A percentile compares a stretch with the other conserved stretches of the same genome.
These are phyloP conservation scores for Colletotrichum coccodes DNA, from an alignment of 2,329 filamentous ascomycete species.

Conservation along the genomic window DNA sequence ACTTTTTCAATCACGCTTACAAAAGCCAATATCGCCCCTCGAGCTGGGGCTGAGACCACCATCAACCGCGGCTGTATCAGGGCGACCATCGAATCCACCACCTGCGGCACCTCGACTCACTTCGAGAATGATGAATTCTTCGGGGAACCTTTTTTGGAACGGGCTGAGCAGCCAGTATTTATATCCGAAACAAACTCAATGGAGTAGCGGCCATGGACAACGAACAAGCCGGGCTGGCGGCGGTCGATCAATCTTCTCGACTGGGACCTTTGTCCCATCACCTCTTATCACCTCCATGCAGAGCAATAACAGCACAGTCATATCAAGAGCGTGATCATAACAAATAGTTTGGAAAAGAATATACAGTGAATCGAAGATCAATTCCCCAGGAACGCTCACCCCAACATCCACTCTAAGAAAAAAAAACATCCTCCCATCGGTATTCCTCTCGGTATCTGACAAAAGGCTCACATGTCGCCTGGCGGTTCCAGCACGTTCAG, in stretches of 20 bases:
- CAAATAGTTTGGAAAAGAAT: constrained; percentile 5
- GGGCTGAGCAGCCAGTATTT: too few relatives aligned
- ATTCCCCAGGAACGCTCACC: constrained; percentile 14
- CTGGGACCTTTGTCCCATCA: too few relatives aligned
- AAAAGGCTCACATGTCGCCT: not conserved
- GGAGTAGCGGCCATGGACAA: too few relatives aligned
- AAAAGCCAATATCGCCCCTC: not conserved
- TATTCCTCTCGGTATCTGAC: not conserved
- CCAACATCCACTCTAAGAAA: constrained; percentile 4
- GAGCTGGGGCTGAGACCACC: too few relatives aligned
- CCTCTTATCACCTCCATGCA: too few relatives aligned
- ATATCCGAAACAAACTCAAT: too few relatives aligned
- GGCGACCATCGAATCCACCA: constrained; percentile 1
- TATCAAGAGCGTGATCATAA: not conserved
- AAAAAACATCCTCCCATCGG: not conserved
- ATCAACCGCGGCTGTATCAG: not conserved
- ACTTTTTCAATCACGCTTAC: not conserved
- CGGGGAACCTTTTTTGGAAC: too few relatives aligned
- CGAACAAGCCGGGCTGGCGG: too few relatives aligned
- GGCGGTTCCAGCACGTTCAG: not conserved
- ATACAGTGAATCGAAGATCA: constrained; percentile 21
- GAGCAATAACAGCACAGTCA: too few relatives aligned
- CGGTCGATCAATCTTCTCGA: too few relatives aligned
- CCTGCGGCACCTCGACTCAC: not conserved
- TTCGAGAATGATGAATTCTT: not conserved